Base-by-base conservation (phyloP, 345 rosid genomes). In the Populus simonii region DNA sequence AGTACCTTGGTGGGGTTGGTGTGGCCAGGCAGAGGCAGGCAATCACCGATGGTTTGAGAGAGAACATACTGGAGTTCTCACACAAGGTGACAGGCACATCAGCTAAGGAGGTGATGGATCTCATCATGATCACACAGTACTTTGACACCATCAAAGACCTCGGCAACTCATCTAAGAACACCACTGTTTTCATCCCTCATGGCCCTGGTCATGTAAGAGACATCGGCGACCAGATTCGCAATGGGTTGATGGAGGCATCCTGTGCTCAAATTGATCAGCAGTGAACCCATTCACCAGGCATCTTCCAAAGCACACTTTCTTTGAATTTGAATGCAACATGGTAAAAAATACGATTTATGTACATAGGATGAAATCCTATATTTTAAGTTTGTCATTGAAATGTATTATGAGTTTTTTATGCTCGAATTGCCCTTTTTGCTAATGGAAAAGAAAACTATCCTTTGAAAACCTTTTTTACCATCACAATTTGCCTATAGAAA, bases 11-110 rank as follows among this genome's bases (percentile, higher is more conserved):
- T 2, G 99, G 99, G 22, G 89, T 96, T 1, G 98, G 99, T 20
- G 99, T 96, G 15, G 99, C 98, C 41, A 90, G 90, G 87, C 99
- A 96, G 87, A 88, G 99, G 80, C 98, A 96, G 88, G 99, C 98
- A 43, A 96, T 96, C 71, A 92, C 97, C 0, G 98, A 96, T 68
- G 99, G 99, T 12, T 67, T 96, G 82, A 92, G 97, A 66, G 98
- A 96, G 86, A 96, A 96, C 93, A 96, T 96, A 73, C 75, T 94
- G 82, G 89, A 91, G 79, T 96, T 96, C 86, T 96, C 99, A 73
- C 86, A 89, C 82, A 91, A 94, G 86, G 98, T 96, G 51, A 88
- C 85, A 80, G 99, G 99, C 61, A 80, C 98, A 77, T 88, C 97
- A 4, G 89, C 97, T 17, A 94, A 94, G 90, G 98, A 96, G 77